Conservation (phyloP, 257 asterid species). For the Fraxinus excelsior region DNA sequence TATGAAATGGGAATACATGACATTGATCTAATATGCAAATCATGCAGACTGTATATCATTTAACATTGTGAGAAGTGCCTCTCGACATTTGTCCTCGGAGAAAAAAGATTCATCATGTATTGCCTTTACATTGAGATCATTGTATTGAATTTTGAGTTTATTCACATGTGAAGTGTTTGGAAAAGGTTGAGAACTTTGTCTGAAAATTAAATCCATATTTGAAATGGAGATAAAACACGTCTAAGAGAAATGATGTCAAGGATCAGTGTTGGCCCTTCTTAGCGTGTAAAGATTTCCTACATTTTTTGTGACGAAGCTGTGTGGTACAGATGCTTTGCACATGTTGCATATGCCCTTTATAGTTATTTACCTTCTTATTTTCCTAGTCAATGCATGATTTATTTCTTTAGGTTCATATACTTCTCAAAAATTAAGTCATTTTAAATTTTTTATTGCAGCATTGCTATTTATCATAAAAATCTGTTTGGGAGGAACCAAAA, state of each 20-base stretch:
- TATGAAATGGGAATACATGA: not conserved
- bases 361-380: not conserved
- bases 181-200: not conserved
- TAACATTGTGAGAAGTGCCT: not conserved
- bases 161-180: not conserved
- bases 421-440: conserved; percentile 7
- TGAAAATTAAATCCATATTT: not conserved
- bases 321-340: not conserved
- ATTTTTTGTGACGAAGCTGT: not conserved
- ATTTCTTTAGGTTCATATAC: conserved; percentile 16
- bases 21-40: not conserved
- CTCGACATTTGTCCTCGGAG: not conserved
- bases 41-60: not conserved
- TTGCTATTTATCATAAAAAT: conserved; percentile 88
- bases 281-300: not conserved
- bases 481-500: conserved; percentile 96
- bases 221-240: not conserved
- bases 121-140: not conserved
- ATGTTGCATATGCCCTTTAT: not conserved
- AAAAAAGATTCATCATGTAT: not conserved
- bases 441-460: conserved; percentile 55
- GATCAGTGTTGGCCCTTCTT: not conserved
- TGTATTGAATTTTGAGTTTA: not conserved
- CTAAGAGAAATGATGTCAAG: not conserved
- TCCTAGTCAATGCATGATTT: conserved; percentile 3